phyloP scores from a whole-genome alignment of 2,329 filamentous ascomycete genomes.

The Fusarium tanahbumbuense region DNA sequence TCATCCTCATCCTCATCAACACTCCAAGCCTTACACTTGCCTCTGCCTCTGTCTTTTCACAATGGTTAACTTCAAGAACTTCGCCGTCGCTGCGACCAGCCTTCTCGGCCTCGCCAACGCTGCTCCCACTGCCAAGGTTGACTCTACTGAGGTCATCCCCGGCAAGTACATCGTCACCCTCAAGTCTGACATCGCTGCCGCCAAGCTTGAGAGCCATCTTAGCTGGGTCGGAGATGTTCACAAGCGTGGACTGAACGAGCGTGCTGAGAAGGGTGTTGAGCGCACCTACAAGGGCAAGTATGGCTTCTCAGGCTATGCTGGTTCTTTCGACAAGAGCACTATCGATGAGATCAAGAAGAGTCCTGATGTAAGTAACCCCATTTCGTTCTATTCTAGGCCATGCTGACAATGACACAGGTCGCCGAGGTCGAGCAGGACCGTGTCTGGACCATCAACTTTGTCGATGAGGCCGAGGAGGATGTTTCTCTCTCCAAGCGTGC shows the following conservation, averaged over 20 bases:
- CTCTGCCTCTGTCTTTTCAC: slow-evolving; percentile 14
- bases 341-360: slow-evolving; percentile 55
- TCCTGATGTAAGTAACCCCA: slow-evolving; percentile 53
- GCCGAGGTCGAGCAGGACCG: slow-evolving; percentile 47
- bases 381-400: neutral
- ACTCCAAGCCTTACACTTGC: slow-evolving; percentile 18
- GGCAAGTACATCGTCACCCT: slow-evolving; percentile 71
- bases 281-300: slow-evolving; percentile 47
- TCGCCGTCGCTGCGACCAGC: slow-evolving; percentile 43
- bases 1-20: slow-evolving; percentile 20
- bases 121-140: slow-evolving; percentile 39
- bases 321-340: slow-evolving; percentile 56
- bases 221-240: slow-evolving; percentile 62
- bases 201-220: slow-evolving; percentile 61
- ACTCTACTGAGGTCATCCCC: slow-evolving; percentile 46
- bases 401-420: slow-evolving; percentile 41
- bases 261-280: slow-evolving; percentile 54
- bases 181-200: slow-evolving; percentile 60
- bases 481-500: slow-evolving; percentile 40
- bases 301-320: slow-evolving; percentile 57
- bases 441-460: slow-evolving; percentile 46
- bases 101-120: slow-evolving; percentile 40
- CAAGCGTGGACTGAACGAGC: slow-evolving; percentile 64
- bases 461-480: slow-evolving; percentile 27
- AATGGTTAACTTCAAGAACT: slow-evolving; percentile 49